phyloP scores from a whole-genome alignment of 352 stramenopile genomes.

The Phytophthora aleatoria region DNA sequence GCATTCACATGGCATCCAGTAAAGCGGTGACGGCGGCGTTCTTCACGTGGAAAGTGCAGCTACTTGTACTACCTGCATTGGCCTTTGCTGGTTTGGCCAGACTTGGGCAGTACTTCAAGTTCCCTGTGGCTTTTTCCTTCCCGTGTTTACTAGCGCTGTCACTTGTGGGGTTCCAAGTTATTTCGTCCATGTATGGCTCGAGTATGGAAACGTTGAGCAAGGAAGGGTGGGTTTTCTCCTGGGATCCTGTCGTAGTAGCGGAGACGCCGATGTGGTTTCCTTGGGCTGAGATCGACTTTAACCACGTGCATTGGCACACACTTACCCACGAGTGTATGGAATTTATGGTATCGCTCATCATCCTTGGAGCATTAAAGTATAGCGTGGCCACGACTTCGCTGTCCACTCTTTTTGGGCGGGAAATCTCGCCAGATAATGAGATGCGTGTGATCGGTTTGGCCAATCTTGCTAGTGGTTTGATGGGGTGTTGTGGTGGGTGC shows the following conservation, averaged over 20 bases:
- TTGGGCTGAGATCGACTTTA: slow-evolving; percentile 73
- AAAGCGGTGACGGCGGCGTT: slow-evolving; percentile 56
- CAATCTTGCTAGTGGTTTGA: slow-evolving; percentile 65
- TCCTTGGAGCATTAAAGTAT: slow-evolving; percentile 83
- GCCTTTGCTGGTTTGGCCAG: slow-evolving; percentile 61
- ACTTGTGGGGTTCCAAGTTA: slow-evolving; percentile 63
- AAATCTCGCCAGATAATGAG: slow-evolving; percentile 81
- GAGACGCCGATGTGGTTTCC: slow-evolving; percentile 83
- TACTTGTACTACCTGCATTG: slow-evolving; percentile 61
- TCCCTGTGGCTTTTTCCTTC: slow-evolving; percentile 76
- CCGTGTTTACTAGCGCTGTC: slow-evolving; percentile 65
- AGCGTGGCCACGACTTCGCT: slow-evolving; percentile 80
- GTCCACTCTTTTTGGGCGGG: slow-evolving; percentile 76
- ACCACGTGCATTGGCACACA: slow-evolving; percentile 61
- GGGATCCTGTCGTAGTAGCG: slow-evolving; percentile 58
- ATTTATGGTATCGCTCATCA: slow-evolving; percentile 71
- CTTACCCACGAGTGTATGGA: slow-evolving; percentile 62
- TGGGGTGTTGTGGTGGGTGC: slow-evolving; percentile 77
- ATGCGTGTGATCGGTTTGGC: slow-evolving; percentile 82
- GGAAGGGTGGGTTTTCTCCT: slow-evolving; percentile 68
- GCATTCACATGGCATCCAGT: slow-evolving; percentile 76
- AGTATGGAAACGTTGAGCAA: slow-evolving; percentile 44
- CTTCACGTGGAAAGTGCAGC: slow-evolving; percentile 61
- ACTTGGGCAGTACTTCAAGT: slow-evolving; percentile 61
- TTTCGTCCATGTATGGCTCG: slow-evolving; percentile 33